Conservation (phyloP, 2,329 filamentous ascomycete genomes). For the Chaetothyriales sp. region DNA sequence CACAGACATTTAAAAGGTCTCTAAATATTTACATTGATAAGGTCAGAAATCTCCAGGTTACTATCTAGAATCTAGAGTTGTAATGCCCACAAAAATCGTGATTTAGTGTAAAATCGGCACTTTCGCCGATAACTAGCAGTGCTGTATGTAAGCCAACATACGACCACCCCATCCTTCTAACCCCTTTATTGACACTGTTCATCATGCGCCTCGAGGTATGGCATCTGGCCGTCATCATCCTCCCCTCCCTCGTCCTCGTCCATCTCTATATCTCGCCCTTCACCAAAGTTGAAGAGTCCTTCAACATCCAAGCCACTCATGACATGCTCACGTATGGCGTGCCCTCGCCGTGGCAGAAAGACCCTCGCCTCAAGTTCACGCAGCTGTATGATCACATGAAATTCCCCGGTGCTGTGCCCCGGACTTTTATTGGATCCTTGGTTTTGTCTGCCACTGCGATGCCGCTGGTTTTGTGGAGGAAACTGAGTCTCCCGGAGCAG, state of each 20-base stretch:
- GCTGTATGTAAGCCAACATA: not conserved
- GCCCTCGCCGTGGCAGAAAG: conserved; percentile 35
- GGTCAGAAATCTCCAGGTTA: too few species aligned
- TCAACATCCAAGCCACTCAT: conserved; percentile 88
- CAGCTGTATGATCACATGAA: conserved; percentile 72
- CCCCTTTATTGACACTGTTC: not conserved
- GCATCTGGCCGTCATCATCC: conserved; percentile 28
- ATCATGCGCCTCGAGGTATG: conserved; percentile 29
- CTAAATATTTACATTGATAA: too few species aligned
- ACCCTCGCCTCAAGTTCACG: conserved; percentile 42
- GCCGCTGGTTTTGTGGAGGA: conserved; percentile 47
- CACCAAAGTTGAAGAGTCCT: conserved; percentile 97
- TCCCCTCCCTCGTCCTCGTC: conserved; percentile 47
- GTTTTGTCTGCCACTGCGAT: conserved; percentile 59
- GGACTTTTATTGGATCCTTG: conserved; percentile 75
- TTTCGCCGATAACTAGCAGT: too few species aligned
- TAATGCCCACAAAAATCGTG: too few species aligned
- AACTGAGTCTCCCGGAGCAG: conserved; percentile 37
- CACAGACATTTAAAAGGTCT: too few species aligned
- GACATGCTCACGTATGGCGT: conserved; percentile 75
- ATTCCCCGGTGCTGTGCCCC: conserved; percentile 82
- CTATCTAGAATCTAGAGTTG: too few species aligned
- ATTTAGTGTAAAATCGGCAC: too few species aligned
- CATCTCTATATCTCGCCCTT: conserved; percentile 69
- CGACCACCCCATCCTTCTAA: too few species aligned